A percentile compares a stretch with the other conserved stretches of the same genome.
These are phyloP conservation scores for Gossypium davidsonii DNA, from an alignment of 441 rosid species.

Conservation along the genomic window DNA sequence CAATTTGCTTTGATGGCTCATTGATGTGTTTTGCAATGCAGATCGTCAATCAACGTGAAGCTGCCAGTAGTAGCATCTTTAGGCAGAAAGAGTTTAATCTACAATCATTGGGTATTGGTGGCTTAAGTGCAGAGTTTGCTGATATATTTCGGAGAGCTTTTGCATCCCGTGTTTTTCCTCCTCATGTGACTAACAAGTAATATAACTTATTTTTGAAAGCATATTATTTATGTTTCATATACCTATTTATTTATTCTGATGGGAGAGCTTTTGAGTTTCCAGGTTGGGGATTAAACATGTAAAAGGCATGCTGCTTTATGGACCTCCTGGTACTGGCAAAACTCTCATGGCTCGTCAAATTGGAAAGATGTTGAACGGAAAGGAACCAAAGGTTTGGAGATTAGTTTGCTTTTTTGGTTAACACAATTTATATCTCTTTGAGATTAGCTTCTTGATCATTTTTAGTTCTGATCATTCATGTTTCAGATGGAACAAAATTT, in stretches of 20 bases:
- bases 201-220: constrained; percentile 14
- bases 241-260: constrained; percentile 5
- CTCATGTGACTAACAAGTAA: constrained; percentile 88
- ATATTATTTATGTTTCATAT: neutral
- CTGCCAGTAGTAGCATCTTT: constrained; percentile 91
- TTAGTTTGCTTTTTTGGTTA: neutral
- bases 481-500: neutral
- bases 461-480: neutral
- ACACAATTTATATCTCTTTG: constrained; percentile 3
- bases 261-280: constrained; percentile 27
- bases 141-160: constrained; percentile 98
- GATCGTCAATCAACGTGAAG: constrained; percentile 96
- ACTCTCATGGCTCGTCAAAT: constrained; percentile 99
- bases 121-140: constrained; percentile 91
- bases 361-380: constrained; percentile 97
- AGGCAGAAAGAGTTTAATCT: constrained; percentile 95
- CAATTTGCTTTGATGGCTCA: constrained; percentile 4
- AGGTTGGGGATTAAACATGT: constrained; percentile 98
- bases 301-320: constrained; percentile 92
- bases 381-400: constrained; percentile 82
- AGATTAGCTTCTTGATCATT: constrained; percentile 4
- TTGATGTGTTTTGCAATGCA: constrained; percentile 27
- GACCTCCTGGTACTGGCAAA: constrained; percentile 99
- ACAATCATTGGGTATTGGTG: constrained; percentile 89
- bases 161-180: constrained; percentile 89